phyloP scores from a whole-genome alignment of 352 stramenopile species.

The Pythium pectinolyticum region DNA sequence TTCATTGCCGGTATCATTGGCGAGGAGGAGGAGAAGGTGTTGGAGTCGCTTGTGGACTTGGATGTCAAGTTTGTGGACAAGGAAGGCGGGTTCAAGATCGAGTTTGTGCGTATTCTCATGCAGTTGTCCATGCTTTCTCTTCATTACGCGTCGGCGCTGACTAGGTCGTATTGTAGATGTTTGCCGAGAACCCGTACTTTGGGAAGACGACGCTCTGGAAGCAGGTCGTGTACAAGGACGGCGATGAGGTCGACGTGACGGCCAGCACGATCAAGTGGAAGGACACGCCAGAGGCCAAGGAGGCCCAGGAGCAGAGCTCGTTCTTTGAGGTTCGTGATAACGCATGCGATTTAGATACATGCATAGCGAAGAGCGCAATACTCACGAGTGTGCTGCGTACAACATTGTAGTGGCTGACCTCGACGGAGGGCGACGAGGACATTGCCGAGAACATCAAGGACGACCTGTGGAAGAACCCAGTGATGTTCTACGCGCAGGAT shows the following conservation, averaged over 20 bases:
- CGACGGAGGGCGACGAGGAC: conserved; percentile 55
- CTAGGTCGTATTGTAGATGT: too few species aligned
- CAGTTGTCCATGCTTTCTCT: too few species aligned
- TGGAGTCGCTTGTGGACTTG: conserved; percentile 53
- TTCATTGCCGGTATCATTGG: conserved; percentile 47
- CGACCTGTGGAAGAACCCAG: conserved; percentile 74
- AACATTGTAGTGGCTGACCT: conserved; percentile 50
- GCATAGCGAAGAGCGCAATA: too few species aligned
- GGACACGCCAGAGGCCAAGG: conserved; percentile 45
- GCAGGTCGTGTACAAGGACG: conserved; percentile 68
- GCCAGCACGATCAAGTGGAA: conserved; percentile 62
- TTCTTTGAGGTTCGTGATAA: conserved; percentile 57
- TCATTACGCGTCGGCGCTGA: too few species aligned
- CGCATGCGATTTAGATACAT: too few species aligned
- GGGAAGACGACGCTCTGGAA: conserved; percentile 58
- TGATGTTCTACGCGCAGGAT: conserved; percentile 51
- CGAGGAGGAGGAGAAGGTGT: conserved; percentile 51
- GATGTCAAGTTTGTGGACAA: conserved; percentile 70
- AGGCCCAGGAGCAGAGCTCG: conserved; percentile 38
- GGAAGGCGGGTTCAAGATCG: conserved; percentile 70
- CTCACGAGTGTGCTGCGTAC: conserved; percentile 9
- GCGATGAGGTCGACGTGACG: conserved; percentile 58
- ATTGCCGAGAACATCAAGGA: conserved; percentile 80
- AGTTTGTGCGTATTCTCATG: conserved; percentile 63
- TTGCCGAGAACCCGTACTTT: conserved; percentile 74